Evolutionary conservation across 495 filamentous ascomycete genomes (phyloP), one percentile per base, ranked within the genome.

Genomic region (Antarctomyces pellizariae): DNA sequence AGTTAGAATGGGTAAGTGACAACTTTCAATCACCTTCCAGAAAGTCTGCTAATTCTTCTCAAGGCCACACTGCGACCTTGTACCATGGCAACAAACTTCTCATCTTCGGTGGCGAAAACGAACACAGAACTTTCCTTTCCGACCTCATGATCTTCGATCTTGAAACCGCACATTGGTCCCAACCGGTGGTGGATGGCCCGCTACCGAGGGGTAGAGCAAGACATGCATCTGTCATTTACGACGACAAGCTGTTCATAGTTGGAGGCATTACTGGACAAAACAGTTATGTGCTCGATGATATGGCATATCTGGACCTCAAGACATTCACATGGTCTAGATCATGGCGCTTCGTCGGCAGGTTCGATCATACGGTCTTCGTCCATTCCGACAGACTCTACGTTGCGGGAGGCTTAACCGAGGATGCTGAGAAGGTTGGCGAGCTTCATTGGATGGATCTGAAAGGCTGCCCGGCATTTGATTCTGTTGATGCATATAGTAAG

Each of bases 311-410:
- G 23, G 86, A 97, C 43, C 56, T 97, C 29, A 90, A 89, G 57
- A 93, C 86, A 6, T 92, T 77, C 64, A 92, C 84, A 3, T 97
- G 86, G 86, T 95, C 86, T 27, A 66, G 78, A 25, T 74, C 78
- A 18, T 97, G 86, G 86, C 75, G 70, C 28, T 95, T 95, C 46
- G 80, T 89, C 10, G 64, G 75, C 14, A 65, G 86, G 7, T 97
- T 89, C 41, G 86, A 97, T 36, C 89, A 97, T 44, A 73, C 78
- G 3, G 78, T 75, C 13, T 91, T 77, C 62, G 65, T 91, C 22
- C 91, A 80, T 74, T 67, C 71, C 28, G 80, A 76, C 20, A 67
- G 77, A 17, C 68, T 97, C 16, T 97, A 84, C 84, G 82, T 93
- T n/a, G 93, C 84, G 50, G 86, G 86, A 18, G 86, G 86, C 13